Conservation (phyloP, 2,329 filamentous ascomycete genomes). For the Ophiosphaerella herpotricha region DNA sequence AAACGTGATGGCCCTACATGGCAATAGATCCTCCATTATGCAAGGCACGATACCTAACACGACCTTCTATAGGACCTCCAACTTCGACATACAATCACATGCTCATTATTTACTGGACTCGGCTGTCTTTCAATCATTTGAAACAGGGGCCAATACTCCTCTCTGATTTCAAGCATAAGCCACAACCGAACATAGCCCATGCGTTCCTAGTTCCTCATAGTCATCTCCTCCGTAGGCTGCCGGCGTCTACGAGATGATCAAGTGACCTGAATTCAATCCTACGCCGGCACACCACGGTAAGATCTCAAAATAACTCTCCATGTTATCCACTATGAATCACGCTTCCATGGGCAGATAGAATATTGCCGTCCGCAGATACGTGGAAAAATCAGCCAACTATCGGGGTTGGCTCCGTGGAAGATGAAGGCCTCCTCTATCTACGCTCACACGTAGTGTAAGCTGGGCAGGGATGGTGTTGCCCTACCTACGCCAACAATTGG, state of each 20-base stretch:
- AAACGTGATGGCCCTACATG: no score
- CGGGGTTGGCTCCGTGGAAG: background rate
- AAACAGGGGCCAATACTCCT: no score
- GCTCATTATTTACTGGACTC: no score
- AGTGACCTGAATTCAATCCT: background rate
- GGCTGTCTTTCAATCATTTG: no score
- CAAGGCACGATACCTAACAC: no score
- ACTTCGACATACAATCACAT: no score
- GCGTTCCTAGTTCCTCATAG: no score
- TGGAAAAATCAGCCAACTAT: background rate
- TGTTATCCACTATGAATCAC: background rate
- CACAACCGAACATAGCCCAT: background rate
- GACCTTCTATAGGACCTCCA: no score
- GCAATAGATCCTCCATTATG: no score
- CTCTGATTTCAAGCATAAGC: background rate
- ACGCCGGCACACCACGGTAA: background rate
- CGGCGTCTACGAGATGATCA: background rate
- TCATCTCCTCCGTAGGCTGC: background rate
- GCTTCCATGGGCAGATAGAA: no score
- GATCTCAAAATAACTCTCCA: conserved; percentile 1
- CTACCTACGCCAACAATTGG: background rate
- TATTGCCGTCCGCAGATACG: no score
- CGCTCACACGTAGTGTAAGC: background rate
- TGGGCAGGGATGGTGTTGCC: background rate
- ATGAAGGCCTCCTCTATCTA: background rate